Evolutionary conservation across 2,329 filamentous ascomycete genomes (phyloP), one percentile per base, ranked within the genome.

Genomic region (Pseudopyricularia cyperi): DNA sequence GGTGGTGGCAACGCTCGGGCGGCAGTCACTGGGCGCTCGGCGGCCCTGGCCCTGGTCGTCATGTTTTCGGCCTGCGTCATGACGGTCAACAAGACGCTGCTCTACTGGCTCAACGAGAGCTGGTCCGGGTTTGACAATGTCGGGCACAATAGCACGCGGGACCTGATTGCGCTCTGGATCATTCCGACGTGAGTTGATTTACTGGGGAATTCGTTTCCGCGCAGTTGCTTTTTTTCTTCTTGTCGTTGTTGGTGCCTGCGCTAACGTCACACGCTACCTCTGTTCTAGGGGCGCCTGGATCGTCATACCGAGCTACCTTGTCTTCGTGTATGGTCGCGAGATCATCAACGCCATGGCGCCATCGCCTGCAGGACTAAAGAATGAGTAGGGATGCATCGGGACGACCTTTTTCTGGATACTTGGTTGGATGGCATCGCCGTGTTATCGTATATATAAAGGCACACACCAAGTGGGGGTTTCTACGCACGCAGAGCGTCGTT

Each of bases 21-120:
- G 55, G 62, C 61, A 3, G 54, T 79, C 3, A 62, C 55, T 1
- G 77, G 77, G 0, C 60, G 69, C 1, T 54, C 59, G 3, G 76
- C 70, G 0, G 76, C 69, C 0, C 19, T 66, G 53, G 74, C 74
- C 0, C 63, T 75, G 3, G 39, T 79, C 17, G 48, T 77, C 3
- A 73, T 69, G 5, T 79, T 79, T 56, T 70, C 71, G 54, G 74
- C 74, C 0, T 71, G 74, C 1, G 70, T 80, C 51, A 80, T 80
- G 78, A 82, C 78, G 1, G 57, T 80, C 11, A 78, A 74, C 69
- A 82, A 81, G 71, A 81, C 78, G n/a, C 62, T 74, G 11, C 63
- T 82, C 2, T 82, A 82, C 61, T 47, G 46, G 46, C 64, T 74
- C 48, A 72, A 77, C 52, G 78, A 82, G 59, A 76, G 75, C 55